Evolutionary conservation across 202 grass and related monocot genomes (phyloP).

Genomic region (Elaeis oleifera): DNA sequence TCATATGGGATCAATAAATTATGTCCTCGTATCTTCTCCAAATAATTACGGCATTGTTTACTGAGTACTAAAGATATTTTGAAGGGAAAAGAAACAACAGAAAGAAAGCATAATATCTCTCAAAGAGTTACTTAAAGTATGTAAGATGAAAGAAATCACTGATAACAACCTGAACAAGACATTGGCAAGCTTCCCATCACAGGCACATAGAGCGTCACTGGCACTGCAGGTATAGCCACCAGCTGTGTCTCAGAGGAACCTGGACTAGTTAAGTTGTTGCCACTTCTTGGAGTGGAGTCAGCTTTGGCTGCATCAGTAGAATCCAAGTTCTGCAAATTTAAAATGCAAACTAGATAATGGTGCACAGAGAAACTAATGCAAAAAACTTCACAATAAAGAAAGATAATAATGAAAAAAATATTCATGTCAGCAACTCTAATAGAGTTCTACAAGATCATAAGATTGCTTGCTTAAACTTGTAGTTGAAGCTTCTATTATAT

Average conservation of each 20-base stretch:
- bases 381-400: no score
- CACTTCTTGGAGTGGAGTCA: conserved; percentile 11
- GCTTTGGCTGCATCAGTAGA: conserved; percentile 3
- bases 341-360: not conserved
- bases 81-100: no score
- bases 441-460: no score
- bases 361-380: not conserved
- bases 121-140: no score
- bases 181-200: conserved; percentile 22
- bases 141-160: conserved; percentile 4
- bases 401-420: no score
- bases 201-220: conserved; percentile 49
- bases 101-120: no score
- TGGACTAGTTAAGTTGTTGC: conserved; percentile 18
- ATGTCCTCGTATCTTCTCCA: no score
- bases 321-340: conserved; percentile 26
- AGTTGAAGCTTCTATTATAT: not conserved
- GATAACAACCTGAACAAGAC: conserved; percentile 38
- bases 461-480: not conserved
- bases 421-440: no score
- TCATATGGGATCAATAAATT: no score
- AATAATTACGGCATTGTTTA: no score
- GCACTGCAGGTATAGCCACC: conserved; percentile 50
- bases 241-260: conserved; percentile 26
- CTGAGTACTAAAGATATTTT: no score